Evolutionary conservation across 352 stramenopile species (phyloP).

Genomic region (Pythium aristosporum): DNA sequence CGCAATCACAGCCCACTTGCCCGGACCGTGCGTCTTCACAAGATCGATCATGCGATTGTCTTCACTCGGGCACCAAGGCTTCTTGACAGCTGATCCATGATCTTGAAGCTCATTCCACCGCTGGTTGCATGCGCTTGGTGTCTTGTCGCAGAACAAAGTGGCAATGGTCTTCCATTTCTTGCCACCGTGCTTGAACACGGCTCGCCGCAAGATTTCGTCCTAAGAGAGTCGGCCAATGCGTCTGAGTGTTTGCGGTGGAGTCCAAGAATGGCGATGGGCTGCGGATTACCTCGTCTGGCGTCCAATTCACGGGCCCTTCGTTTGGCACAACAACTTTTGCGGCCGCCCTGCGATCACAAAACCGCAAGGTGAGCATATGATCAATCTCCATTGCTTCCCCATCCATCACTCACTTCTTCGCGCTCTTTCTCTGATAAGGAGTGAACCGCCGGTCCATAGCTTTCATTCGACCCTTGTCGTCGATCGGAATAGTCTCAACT

Average conservation of each 20-base stretch:
- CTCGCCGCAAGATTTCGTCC: conserved; percentile 67
- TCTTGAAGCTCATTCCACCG: conserved; percentile 75
- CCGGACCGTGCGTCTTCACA: conserved; percentile 50
- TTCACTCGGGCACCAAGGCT: conserved; percentile 61
- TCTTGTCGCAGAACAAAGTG: conserved; percentile 45
- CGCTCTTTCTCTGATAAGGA: conserved; percentile 30
- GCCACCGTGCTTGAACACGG: conserved; percentile 67
- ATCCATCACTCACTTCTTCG: conserved; percentile 33
- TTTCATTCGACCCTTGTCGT: conserved; percentile 2
- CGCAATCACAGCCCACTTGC: conserved; percentile 84
- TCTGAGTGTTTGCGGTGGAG: not conserved
- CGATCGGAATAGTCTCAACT: conserved; percentile 3
- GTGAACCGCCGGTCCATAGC: conserved; percentile 30
- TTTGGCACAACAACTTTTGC: not conserved
- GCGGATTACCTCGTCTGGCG: conserved; percentile 39
- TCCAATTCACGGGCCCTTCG: conserved; percentile 28
- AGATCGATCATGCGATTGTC: conserved; percentile 63
- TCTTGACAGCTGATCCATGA: conserved; percentile 60
- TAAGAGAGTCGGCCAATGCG: not conserved
- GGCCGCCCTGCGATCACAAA: not conserved
- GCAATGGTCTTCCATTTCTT: conserved; percentile 83
- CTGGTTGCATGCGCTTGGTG: conserved; percentile 51
- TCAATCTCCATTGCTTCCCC: conserved; percentile 4
- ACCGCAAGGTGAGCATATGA: conserved; percentile 4
- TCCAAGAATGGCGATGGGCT: not conserved